Conservation (phyloP, 163 green algal genomes). For the Prototheca wickerhamii region DNA sequence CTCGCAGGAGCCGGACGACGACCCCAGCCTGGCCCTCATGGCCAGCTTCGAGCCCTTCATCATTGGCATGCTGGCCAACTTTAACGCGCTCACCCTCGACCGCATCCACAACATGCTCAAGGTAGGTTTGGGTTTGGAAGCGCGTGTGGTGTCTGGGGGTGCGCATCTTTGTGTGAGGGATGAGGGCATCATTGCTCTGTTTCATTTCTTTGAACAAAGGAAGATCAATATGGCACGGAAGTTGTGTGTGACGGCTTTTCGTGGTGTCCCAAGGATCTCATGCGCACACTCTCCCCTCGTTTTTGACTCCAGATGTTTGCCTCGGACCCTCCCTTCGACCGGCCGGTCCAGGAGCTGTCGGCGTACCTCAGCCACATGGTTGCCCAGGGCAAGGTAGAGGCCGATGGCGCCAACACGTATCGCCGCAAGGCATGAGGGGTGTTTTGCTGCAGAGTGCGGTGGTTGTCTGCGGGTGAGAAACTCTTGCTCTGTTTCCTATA, state of each 20-base stretch:
- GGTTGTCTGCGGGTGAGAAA: no score
- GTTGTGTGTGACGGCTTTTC: no score
- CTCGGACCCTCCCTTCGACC: conserved; percentile 67
- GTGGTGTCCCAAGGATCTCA: no score
- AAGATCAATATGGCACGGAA: no score
- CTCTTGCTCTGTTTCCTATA: no score
- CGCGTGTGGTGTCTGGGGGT: neutral
- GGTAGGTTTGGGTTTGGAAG: neutral
- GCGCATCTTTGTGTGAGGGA: neutral
- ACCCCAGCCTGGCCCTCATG: no score
- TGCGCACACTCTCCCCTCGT: no score
- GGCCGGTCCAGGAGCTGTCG: conserved; percentile 60
- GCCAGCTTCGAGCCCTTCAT: conserved; percentile 79
- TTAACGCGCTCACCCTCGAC: conserved; percentile 70
- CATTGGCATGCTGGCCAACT: conserved; percentile 89
- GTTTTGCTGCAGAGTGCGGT: conserved; percentile 1
- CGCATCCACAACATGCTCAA: conserved; percentile 90
- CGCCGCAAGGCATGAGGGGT: no score
- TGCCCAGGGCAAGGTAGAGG: conserved; percentile 48
- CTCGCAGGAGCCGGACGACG: no score
- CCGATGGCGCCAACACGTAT: conserved; percentile 31
- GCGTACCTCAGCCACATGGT: conserved; percentile 59
- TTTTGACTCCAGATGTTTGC: conserved; percentile 61
- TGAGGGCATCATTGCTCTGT: neutral
- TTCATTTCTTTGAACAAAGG: no score